Base-by-base conservation (phyloP, 352 stramenopile species). In the Blastocystis sp. region DNA sequence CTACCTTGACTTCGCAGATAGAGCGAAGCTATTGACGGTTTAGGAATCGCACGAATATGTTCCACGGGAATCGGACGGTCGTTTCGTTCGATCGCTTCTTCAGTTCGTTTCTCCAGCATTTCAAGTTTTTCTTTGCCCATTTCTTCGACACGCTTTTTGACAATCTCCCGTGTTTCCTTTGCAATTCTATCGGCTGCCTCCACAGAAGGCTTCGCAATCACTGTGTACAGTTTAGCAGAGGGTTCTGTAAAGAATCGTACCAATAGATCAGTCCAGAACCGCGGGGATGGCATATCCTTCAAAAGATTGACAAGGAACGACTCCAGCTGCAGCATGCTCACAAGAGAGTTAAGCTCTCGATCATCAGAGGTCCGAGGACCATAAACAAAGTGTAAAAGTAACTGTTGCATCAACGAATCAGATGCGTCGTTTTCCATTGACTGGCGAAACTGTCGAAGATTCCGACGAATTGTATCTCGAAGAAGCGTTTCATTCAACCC, bases 331-430 rank as follows among this genome's bases (percentile, higher is more conserved):
- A 54, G 13, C 30, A 6, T 3, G 0, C 9, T 20, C 0, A 9
- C 8, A 20, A 76, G 65, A 30, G 37, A 20, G 6, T 54, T 5
- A 8, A 76, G 41, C 13, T 76, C 65, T 11, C 3, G 9, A 20
- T 39, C 37, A 8, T 50, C n/a, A 0, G 24, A 30, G 24, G 34
- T 30, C 18, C 65, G 16, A 1, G 37, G 30, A 26, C 65, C 65
- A 43, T 76, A 81, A 34, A 81, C 13, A 53, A 81, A 81, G 26
- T 81, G 70, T 13, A 81, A 26, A 43, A 81, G 20, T 11, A 18
- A 50, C 24, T 24, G 11, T 5, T 81, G 47, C 24, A 53, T 26
- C 34, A 81, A 18, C 39, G 70, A 20, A 7, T 20, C 41, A 11
- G 39, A 34, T 45, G 70, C 18, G 0, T 24, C 3, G 11, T 81